Base-by-base conservation (phyloP, 257 asterid species). In the Fraxinus quadrangulata region DNA sequence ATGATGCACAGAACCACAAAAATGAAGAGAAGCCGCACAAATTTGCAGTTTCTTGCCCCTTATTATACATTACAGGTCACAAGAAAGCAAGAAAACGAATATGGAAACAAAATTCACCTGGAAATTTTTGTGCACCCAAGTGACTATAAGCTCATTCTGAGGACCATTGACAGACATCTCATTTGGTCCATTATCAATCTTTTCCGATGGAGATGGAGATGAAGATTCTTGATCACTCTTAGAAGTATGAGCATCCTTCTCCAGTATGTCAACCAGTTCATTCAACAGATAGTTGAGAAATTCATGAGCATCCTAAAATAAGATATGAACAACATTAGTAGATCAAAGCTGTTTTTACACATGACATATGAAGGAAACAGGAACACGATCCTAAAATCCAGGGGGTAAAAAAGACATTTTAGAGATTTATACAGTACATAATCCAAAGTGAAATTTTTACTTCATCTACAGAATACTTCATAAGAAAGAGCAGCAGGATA, bases 61-160 rank as follows among this genome's bases (percentile, higher is more conserved):
- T 17, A 1, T 21, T 56, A 56, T 61, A 12, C 33, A 24, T 61
- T 61, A 61, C 4, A 61, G 33, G 9, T 61, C 30, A 9, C 33
- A 61, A 24, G 68, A 33, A 61, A 65, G 39, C 65, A 75, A 28
- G 72, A 75, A 42, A 40, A 77, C 71, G 37, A 59, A 73, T 21
- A 51, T 9, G 49, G 71, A 67, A 80, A 54, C 36, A 78, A 73
- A 83, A n/a, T 51, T 74, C 79, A 88, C 98, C 93, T 92, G 97
- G 81, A 92, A 92, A 81, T 90, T 90, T 81, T 90, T 92, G 92
- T 93, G 98, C 83, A 93, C 98, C 98, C 98, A 93, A 65, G 98
- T 91, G 78, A 91, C 83, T 67, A 88, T 71, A 34, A 92, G 92
- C 77, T 92, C 97, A 86, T 90, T 85, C 69, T 76, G 85, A 71